phyloP scores from a whole-genome alignment of 805 yeast genomes.

The Starmera quercuum region DNA sequence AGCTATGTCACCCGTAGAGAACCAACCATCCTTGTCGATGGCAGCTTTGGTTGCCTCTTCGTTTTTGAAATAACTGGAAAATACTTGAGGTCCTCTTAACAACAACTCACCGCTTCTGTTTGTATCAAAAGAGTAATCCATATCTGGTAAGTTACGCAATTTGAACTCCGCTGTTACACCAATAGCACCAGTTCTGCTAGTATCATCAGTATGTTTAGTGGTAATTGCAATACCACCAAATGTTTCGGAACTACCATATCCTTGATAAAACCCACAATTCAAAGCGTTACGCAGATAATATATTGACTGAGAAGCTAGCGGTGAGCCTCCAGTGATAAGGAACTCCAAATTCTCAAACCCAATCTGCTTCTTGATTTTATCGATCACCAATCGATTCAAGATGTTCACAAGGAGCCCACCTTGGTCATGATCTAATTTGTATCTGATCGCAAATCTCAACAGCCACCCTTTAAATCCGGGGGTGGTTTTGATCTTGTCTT shows the following conservation, averaged over 20 bases:
- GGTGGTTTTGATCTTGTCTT: slow-evolving; percentile 35
- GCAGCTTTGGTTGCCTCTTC: slow-evolving; percentile 45
- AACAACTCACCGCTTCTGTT: slow-evolving; percentile 53
- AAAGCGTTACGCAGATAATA: slow-evolving; percentile 55
- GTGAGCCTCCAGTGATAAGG: slow-evolving; percentile 58
- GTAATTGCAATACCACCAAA: slow-evolving; percentile 51
- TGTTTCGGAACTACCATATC: slow-evolving; percentile 71
- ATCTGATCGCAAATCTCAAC: slow-evolving; percentile 33
- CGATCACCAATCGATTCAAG: slow-evolving; percentile 29
- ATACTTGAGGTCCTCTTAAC: slow-evolving; percentile 58
- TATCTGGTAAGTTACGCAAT: slow-evolving; percentile 55
- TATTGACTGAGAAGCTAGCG: slow-evolving; percentile 55
- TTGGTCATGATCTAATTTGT: slow-evolving; percentile 31
- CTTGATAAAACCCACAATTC: slow-evolving; percentile 50
- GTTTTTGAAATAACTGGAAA: slow-evolving; percentile 47
- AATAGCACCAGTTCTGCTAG: slow-evolving; percentile 47
- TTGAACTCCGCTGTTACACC: slow-evolving; percentile 48
- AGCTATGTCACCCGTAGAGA: slow-evolving; percentile 62
- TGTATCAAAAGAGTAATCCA: slow-evolving; percentile 40
- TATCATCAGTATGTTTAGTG: slow-evolving; percentile 45
- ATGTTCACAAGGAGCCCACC: slow-evolving; percentile 25
- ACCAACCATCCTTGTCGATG: slow-evolving; percentile 55
- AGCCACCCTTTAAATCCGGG: slow-evolving; percentile 37
- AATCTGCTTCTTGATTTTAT: slow-evolving; percentile 36
- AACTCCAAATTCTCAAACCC: slow-evolving; percentile 38